Evolutionary conservation across 352 stramenopile genomes (phyloP), one percentile per base, ranked within the genome.

Genomic region (Peronosclerospora sorghi): DNA sequence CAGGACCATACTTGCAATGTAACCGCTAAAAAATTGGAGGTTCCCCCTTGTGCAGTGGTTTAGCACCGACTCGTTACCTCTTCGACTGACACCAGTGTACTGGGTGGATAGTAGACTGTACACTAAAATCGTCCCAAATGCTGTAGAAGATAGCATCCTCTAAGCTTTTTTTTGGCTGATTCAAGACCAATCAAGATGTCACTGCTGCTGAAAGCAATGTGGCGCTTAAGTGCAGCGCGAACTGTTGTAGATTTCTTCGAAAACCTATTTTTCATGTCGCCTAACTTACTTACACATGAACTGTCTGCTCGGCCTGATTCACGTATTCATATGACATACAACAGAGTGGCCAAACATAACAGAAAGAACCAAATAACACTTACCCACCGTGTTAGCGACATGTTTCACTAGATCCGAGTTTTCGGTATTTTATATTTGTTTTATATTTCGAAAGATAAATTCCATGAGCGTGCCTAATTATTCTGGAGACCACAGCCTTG

Each of bases 391-490:
- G 32, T 57, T 26, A 1, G 68, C 51, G 15, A 76, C 51, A 29
- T 46, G 36, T 7, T 46, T 23, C 14, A 74, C 37, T 21, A 64
- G 40, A 38, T 81, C 36, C 2, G 67, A 82, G 3, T 37, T 62
- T 2, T 71, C 76, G 13, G 51, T 72, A 27, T 35, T 52, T 21
- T 86, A 73, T 12, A 86, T 59, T 6, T 88, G 59, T 19, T 45
- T 39, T n/a, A 73, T 89, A 26, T 86, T 75, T 12, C 64, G 32
- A 32, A 83, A 65, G 14, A 89, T 34, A 29, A 73, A 62, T 28
- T 80, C 47, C 20, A 86, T 46, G 9, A 89, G 62, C 20, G 54
- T 48, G 19, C 68, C 63, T 35, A 84, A 58, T 1, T 86, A 69
- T 28, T 70, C 45, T 1, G 58, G 41, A 4, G 76, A 72, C 76